Base-by-base conservation (phyloP, 2,329 filamentous ascomycete species). In the Aspergillus latus region DNA sequence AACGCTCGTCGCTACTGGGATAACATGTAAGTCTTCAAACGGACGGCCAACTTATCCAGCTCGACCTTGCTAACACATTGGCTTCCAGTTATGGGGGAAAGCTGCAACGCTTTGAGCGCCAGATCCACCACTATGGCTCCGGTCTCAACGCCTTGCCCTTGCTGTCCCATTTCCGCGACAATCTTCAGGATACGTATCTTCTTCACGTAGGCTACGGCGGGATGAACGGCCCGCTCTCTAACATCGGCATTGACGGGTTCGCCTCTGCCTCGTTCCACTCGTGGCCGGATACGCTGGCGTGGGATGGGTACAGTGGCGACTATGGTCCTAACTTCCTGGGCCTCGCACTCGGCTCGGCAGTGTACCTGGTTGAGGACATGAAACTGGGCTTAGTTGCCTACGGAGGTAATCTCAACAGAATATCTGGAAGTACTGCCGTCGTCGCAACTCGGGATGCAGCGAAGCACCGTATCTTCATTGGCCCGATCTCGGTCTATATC, bases 1-100 rank as follows among this genome's bases (percentile, higher is more conserved):
- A 85, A 85, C 59, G 82, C 83, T 0, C 76, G 84, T 1, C 70
- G 83, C 5, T 85, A 85, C 66, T 85, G 83, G 83, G 83, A 86
- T 62, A 83, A 82, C 51, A 68, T 80, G 69, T 67, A 54, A 30
- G 30, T 4, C 37, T 21, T 21, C 21, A 21, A 21, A 21, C 21
- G 3, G 21, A 21, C 2, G 21, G 21, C 21, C 21, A 21, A 21
- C 21, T 21, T 21, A 21, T 21, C 21, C 21, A 21, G 21, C 21
- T 3, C 21, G 21, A 21, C 21, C 21, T 21, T 2, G 2, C 21
- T 21, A 21, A 21, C 21, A 2, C 32, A 4, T 11, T 34, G 1
- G 32, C 7, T 8, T 37, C 4, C 32, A 66, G 61, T 9, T 82
- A 72, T 65, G 78, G 64, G 1, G 75, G 72, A 11, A 77, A 78